Base-by-base conservation (phyloP, 2,329 filamentous ascomycete genomes). In the Microsporum canis region DNA sequence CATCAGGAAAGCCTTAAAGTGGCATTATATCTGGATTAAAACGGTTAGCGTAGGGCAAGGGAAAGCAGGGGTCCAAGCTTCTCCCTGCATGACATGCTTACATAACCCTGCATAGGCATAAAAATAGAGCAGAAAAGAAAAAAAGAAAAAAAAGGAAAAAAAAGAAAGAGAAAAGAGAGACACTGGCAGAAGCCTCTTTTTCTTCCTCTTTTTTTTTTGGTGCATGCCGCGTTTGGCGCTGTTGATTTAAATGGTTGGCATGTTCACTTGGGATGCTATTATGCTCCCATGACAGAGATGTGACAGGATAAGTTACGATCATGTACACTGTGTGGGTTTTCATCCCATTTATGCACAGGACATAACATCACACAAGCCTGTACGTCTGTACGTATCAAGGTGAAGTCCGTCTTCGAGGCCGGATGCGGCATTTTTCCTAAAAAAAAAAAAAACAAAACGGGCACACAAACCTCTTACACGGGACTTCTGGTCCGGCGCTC, bases 141-240 rank as follows among this genome's bases (percentile, higher is more conserved):
- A 4, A 4, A 4, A 41, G 1, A 41, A 4, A 41, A 4, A 12
- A 12, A n/a, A n/a, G 12, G 39, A 41, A n/a, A 36, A 36, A 10
- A 36, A 36, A n/a, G n/a, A n/a, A 36, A 36, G 34, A 36, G 34
- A 36, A 5, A 5, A 36, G 2, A 10, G 34, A 36, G 34, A 36
- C 17, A 23, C 17, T 23, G 1, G 1, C 17, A 23, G 17, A 23
- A 23, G 17, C 17, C 17, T 23, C 17, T 23, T 23, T 23, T 23
- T 23, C 17, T 23, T 23, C 17, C 17, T 23, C 17, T 23, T 23
- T 23, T 23, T 23, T 55, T 36, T 55, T 49, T 17, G 3, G 29
- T 55, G 14, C 51, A 55, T 55, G 51, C 51, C 51, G 51, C 51
- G 51, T 55, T 55, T 55, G 51, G 51, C 51, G 51, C 51, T 55